Base-by-base conservation (phyloP, 208 protist species). In the Phytomonas sp. region DNA sequence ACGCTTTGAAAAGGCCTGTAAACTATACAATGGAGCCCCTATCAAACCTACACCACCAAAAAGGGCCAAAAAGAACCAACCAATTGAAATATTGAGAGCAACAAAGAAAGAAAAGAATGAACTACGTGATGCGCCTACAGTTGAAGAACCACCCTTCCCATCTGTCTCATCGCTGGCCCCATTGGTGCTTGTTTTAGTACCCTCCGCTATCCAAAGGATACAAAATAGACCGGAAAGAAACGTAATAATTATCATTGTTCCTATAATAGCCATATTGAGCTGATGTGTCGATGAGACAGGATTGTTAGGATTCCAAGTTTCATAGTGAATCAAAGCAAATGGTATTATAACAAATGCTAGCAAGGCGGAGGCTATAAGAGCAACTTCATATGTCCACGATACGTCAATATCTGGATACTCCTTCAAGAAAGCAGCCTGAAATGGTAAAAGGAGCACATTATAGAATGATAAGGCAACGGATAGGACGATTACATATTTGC, bases 11-110 rank as follows among this genome's bases (percentile, higher is more conserved):
- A 93, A 98, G 19, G 72, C 71, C 1, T 63, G 16, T 33, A 97
- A 80, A 32, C 96, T 78, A 29, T 93, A 86, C 33, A 97, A 73
- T 29, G 97, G 96, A 2, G 98, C 78, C 14, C 93, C 88, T 2
- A 84, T 77, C 10, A 98, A 68, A 4, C 97, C 97, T 4, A 98
- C 89, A 37, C 94, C 94, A 37, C 91, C 95, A 67, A 98, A 98
- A 30, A 98, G 4, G 23, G 86, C 83, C 67, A 98, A 87, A 40
- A 96, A 70, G 30, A 94, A 45, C 89, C 89, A 97, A 32, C 93
- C 93, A 68, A 92, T 63, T 29, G 76, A 79, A 32, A 82, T 76
- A 11, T 81, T 60, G 30, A 94, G 65, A 16, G 77, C 87, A 6
- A 94, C 76, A 1, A 56, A 56, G 19, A 56, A 56, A 19, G 42